Evolutionary conservation across 2,329 filamentous ascomycete genomes (phyloP).

Genomic region (Fusarium sp.): DNA sequence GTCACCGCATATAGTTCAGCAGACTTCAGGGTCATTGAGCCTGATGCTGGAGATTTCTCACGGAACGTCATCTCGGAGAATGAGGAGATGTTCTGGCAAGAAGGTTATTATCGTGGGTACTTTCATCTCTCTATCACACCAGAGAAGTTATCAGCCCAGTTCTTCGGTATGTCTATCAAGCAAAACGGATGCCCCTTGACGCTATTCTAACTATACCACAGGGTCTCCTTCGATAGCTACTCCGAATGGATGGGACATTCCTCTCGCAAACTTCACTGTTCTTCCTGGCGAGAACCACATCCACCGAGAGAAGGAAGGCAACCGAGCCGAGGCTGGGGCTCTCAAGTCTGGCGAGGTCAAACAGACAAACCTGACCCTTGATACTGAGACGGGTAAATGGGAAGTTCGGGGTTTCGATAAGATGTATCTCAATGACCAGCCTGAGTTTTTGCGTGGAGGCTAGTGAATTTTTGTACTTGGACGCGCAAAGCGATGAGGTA

Average conservation of each 20-base stretch:
- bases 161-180: neutral
- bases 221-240: conserved; percentile 3
- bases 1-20: neutral
- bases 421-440: conserved; percentile 3
- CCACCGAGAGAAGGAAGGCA: neutral
- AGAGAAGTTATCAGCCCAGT: neutral
- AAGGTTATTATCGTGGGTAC: neutral
- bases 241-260: conserved; percentile 1
- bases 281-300: conserved; percentile 3
- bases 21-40: neutral
- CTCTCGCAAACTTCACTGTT: conserved; percentile 4
- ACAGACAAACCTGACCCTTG: neutral
- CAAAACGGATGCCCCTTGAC: too few species aligned
- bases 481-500: too few species aligned
- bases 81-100: conserved; percentile 9
- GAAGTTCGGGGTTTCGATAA: neutral
- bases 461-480: neutral
- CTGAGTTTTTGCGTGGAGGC: neutral
- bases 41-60: neutral
- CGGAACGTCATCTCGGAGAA: neutral
- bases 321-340: neutral
- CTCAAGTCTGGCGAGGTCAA: neutral
- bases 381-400: neutral
- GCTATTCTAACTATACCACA: neutral
- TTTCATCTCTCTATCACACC: neutral